Evolutionary conservation across 179 eudicot species (phyloP).

Genomic region (Patellifolia procumbens): DNA sequence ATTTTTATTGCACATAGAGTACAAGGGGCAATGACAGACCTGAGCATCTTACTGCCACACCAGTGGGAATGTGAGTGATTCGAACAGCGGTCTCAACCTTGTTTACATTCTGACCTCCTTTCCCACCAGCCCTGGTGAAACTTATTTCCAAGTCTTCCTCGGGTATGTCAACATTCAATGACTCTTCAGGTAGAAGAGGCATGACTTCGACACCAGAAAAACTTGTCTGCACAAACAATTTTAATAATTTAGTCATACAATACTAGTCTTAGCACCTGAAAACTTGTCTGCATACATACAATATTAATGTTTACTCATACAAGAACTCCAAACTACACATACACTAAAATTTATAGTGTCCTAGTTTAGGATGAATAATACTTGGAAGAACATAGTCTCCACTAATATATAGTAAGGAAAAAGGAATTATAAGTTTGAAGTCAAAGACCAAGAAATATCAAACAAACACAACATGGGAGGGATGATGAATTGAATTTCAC

Average conservation of each 20-base stretch:
- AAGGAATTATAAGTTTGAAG: neutral
- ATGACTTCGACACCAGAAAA: conserved; percentile 95
- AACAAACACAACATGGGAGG: neutral
- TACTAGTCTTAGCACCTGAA: conserved; percentile 47
- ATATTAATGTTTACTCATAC: neutral
- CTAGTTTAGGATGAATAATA: neutral
- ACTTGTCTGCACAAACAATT: conserved; percentile 64
- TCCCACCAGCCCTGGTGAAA: conserved; percentile 87
- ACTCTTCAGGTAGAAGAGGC: conserved; percentile 97
- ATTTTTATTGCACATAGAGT: neutral
- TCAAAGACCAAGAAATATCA: neutral
- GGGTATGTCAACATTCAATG: conserved; percentile 79
- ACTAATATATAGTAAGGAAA: neutral
- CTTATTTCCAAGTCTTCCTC: conserved; percentile 88
- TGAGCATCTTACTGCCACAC: conserved; percentile 84
- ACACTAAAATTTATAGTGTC: neutral
- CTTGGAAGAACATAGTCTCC: neutral
- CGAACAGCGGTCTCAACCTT: conserved; percentile 98
- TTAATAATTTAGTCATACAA: conserved; percentile 6
- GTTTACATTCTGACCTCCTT: conserved; percentile 96
- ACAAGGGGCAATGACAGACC: conserved; percentile 38
- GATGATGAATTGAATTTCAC: neutral
- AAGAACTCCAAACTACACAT: neutral
- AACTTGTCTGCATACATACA: conserved; percentile 67
- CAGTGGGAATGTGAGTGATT: conserved; percentile 93